Base-by-base conservation (phyloP, 208 protist species). In the Wallacemonas sp. region DNA sequence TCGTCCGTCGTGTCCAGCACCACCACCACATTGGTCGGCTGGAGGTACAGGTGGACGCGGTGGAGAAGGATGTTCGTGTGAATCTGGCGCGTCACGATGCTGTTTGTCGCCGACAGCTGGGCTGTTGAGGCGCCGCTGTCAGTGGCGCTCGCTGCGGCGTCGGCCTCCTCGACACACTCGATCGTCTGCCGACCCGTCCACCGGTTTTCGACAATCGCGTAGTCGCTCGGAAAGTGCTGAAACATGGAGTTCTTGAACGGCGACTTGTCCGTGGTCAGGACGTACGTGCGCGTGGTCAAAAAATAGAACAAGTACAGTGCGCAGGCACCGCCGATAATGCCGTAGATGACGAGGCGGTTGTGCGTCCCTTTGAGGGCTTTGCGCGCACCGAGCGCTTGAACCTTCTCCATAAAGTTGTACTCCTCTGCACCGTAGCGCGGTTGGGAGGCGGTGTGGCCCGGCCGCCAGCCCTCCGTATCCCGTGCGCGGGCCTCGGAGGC, bases 211-310 rank as follows among this genome's bases (percentile, higher is more conserved):
- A 95, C 31, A 0, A 95, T 66, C 10, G 77, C 82, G 55, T 87
- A 84, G 46, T 95, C 86, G 70, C 82, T 82, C 1, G 89, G 67
- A 57, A 82, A 95, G 54, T 78, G 68, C 31, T 87, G 72, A 23
- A 82, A 82, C 26, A 84, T 70, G 2, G 68, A 76, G 59, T 82
- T 73, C 42, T 64, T 65, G 12, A 70, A 59, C n/a, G 84, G 82
- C 2, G 81, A 70, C 10, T 74, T 74, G 64, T 92, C 61, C 1
- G 71, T 89, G 1, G 89, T 93, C 23, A 95, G 67, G 5, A 70
- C 52, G 65, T 91, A 95, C 31, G 57, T 82, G 46, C 74, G 70
- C n/a, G 86, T 92, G 12, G 84, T 89, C 14, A 86, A 44, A 62
- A 84, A 90, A 57, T 81, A 88, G 20, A 83, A 28, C 10, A 79